A percentile compares a stretch with the other conserved stretches of the same genome.
These are phyloP conservation scores for Ogataea methylovora DNA, from an alignment of 805 yeast genomes.

Conservation along the genomic window DNA sequence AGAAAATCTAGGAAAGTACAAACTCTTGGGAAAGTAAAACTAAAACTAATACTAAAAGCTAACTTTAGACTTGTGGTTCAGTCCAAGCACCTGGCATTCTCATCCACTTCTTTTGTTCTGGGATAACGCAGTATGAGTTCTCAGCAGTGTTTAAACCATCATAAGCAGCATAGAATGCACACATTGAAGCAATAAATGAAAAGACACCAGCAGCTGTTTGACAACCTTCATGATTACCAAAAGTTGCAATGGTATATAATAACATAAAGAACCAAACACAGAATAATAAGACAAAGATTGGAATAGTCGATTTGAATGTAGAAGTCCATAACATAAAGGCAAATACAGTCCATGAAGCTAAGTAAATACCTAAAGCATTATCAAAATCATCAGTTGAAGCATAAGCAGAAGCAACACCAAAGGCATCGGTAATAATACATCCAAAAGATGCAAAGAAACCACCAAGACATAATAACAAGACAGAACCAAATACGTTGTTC, in stretches of 20 bases:
- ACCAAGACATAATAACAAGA: constrained; percentile 38
- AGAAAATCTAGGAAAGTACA: no score
- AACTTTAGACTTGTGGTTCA: constrained; percentile 11
- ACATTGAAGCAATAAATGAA: constrained; percentile 30
- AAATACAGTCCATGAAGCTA: constrained; percentile 42
- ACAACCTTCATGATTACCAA: constrained; percentile 25
- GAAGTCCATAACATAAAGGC: constrained; percentile 33
- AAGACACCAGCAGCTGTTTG: constrained; percentile 34
- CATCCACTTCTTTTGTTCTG: constrained; percentile 16
- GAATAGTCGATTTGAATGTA: constrained; percentile 37
- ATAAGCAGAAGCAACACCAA: constrained; percentile 36
- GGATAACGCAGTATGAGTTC: constrained; percentile 15
- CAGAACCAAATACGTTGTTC: constrained; percentile 42
- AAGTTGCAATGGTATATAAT: constrained; percentile 31
- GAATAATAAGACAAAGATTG: constrained; percentile 29
- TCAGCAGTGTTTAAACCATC: constrained; percentile 25
- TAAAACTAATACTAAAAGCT: no score
- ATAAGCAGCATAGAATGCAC: constrained; percentile 36
- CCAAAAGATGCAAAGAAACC: constrained; percentile 42
- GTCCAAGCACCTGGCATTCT: constrained; percentile 22
- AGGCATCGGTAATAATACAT: constrained; percentile 30
- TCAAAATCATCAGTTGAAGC: constrained; percentile 24
- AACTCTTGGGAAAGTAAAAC: no score
- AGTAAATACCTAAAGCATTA: constrained; percentile 38
- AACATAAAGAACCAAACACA: constrained; percentile 35